These are phyloP conservation scores for Discostella pseudostelligera DNA, from an alignment of 108 stramenopile species.

Conservation along the genomic window DNA sequence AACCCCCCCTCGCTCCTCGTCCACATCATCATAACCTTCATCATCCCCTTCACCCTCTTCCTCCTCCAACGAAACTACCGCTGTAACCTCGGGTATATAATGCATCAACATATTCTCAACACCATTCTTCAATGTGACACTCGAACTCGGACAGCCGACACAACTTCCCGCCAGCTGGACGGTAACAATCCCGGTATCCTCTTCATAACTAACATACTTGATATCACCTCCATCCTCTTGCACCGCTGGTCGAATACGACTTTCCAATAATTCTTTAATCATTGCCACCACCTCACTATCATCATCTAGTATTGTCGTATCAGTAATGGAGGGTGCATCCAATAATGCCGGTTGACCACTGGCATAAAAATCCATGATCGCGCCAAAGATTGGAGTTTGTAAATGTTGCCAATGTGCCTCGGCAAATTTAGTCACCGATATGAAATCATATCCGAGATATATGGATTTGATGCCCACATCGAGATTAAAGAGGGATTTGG, in stretches of 20 bases:
- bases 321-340: slow-evolving; percentile 78
- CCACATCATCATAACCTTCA: slow-evolving; percentile 16
- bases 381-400: slow-evolving; percentile 82
- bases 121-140: slow-evolving; percentile 96
- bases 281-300: slow-evolving; percentile 97
- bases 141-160: slow-evolving; percentile 94
- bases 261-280: slow-evolving; percentile 98
- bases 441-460: slow-evolving; percentile 91
- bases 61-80: slow-evolving; percentile 79
- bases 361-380: slow-evolving; percentile 94
- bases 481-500: slow-evolving; percentile 76
- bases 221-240: slow-evolving; percentile 99
- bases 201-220: slow-evolving; percentile 87
- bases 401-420: slow-evolving; percentile 82
- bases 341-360: slow-evolving; percentile 54
- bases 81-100: slow-evolving; percentile 97
- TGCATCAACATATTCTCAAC: slow-evolving; percentile 99
- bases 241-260: slow-evolving; percentile 96
- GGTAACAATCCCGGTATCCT: slow-evolving; percentile 79
- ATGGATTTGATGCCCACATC: slow-evolving; percentile 89
- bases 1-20: slow-evolving; percentile 14
- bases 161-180: slow-evolving; percentile 89
- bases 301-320: slow-evolving; percentile 94
- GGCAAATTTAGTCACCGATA: slow-evolving; percentile 96
- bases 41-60: slow-evolving; percentile 50